Percentiles rank a stretch among this genome's conserved stretches.
These are phyloP conservation scores for Astrothelium macrocarpum DNA, from an alignment of 495 filamentous ascomycete genomes.

Conservation along the genomic window DNA sequence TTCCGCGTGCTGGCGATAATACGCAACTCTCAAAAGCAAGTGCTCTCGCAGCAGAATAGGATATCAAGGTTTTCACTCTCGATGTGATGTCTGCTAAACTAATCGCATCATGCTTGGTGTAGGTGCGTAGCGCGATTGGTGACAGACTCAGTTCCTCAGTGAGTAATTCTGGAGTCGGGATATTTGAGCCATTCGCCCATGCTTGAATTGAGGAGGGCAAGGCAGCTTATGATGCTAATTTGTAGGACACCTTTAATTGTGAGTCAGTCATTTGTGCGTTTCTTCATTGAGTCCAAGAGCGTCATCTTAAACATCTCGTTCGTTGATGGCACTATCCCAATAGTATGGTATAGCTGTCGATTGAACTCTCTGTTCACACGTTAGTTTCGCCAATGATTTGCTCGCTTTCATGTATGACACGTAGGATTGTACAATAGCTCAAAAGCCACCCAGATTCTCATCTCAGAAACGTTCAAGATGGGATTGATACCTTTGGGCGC, in stretches of 20 bases:
- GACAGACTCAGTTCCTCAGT: constrained; percentile 12
- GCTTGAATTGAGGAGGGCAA: constrained; percentile 9
- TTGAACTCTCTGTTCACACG: not conserved
- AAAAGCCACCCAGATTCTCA: not conserved
- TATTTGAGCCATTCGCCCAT: constrained; percentile 11
- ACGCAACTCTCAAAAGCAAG: constrained; percentile 36
- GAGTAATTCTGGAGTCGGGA: constrained; percentile 16
- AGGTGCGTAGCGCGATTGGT: constrained; percentile 2
- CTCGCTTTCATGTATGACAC: not conserved
- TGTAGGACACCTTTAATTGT: constrained; percentile 33
- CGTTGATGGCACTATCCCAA: constrained; percentile 3
- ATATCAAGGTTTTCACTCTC: constrained; percentile 29
- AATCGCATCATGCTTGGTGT: constrained; percentile 17
- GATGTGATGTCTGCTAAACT: constrained; percentile 32
- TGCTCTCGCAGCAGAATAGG: constrained; percentile 15
- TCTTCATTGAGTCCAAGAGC: constrained; percentile 34
- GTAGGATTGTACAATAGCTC: not conserved
- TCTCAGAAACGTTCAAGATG: constrained; percentile 13
- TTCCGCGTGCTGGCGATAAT: constrained; percentile 39
- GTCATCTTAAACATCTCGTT: constrained; percentile 24
- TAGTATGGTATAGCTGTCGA: constrained; percentile 10
- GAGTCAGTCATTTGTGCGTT: constrained; percentile 34
- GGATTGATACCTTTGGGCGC: constrained; percentile 14
- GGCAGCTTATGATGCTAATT: constrained; percentile 38
- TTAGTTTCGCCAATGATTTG: not conserved